A percentile compares a stretch with the other conserved stretches of the same genome.
Evolutionary conservation across 345 rosid genomes (phyloP).

Genomic region (Populus alba): DNA sequence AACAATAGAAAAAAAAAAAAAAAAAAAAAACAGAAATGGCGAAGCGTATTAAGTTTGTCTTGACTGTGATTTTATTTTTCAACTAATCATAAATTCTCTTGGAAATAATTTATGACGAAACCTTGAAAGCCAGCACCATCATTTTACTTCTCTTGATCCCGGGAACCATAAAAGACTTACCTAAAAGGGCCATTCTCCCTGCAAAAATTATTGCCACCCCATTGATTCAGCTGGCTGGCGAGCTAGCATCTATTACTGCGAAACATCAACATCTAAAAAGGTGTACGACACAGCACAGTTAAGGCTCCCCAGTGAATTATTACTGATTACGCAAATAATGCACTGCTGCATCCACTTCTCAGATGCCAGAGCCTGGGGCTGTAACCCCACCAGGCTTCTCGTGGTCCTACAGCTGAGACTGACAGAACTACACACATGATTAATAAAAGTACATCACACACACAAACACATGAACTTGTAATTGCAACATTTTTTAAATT

Average conservation of each 20-base stretch:
- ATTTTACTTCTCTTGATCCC: no score
- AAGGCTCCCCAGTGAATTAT: conserved; percentile 29
- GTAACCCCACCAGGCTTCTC: background rate
- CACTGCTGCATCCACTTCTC: conserved; percentile 15
- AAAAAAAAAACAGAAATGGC: background rate
- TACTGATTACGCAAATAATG: conserved; percentile 22
- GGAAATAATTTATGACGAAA: background rate
- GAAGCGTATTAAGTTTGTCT: background rate
- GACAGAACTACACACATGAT: conserved; percentile 23
- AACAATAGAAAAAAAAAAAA: no score
- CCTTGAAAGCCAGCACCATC: no score
- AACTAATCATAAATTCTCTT: background rate
- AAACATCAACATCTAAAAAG: conserved; percentile 6
- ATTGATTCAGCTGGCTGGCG: background rate
- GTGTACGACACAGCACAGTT: background rate
- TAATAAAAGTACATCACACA: conserved; percentile 8
- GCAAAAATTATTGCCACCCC: no score
- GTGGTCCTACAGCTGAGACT: conserved; percentile 10
- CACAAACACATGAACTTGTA: conserved; percentile 11
- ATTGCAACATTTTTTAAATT: conserved; percentile 1
- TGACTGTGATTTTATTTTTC: background rate
- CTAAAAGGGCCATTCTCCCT: background rate
- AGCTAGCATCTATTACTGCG: background rate
- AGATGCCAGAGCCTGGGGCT: conserved; percentile 3
- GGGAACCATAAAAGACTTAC: background rate